phyloP scores from a whole-genome alignment of 805 yeast genomes.

The Saccharomycopsis sp. region DNA sequence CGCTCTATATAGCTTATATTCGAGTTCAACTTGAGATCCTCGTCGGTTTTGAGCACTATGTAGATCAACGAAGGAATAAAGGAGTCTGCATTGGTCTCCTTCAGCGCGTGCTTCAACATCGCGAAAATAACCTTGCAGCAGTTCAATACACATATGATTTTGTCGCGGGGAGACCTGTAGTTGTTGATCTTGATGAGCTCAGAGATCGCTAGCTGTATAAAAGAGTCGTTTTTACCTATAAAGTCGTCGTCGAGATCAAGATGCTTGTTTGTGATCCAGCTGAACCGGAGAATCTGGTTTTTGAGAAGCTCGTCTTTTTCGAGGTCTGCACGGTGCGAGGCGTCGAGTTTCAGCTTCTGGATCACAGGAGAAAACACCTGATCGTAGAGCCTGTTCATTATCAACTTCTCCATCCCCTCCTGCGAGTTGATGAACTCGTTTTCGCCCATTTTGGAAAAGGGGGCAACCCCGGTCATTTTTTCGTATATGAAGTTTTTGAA shows the following conservation, averaged over 20 bases:
- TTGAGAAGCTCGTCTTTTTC: constrained; percentile 47
- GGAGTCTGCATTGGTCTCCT: constrained; percentile 79
- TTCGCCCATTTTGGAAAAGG: constrained; percentile 62
- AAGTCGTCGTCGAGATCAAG: constrained; percentile 62
- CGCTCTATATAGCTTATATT: constrained; percentile 81
- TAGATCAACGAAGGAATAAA: constrained; percentile 86
- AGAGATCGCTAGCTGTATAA: constrained; percentile 56
- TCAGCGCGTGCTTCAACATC: constrained; percentile 56
- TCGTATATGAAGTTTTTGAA: constrained; percentile 67
- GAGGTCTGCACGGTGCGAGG: constrained; percentile 57
- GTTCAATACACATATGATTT: constrained; percentile 83
- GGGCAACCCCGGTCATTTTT: constrained; percentile 56
- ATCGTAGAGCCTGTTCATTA: constrained; percentile 79
- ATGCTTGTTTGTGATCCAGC: constrained; percentile 69
- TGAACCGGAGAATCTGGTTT: constrained; percentile 50
- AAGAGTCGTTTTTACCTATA: constrained; percentile 43
- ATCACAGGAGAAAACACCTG: constrained; percentile 71
- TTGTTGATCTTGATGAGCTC: constrained; percentile 75
- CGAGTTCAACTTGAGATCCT: constrained; percentile 43
- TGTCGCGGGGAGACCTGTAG: constrained; percentile 92
- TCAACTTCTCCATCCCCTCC: constrained; percentile 88
- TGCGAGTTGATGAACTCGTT: constrained; percentile 61
- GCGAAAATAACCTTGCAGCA: constrained; percentile 92
- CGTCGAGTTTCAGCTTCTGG: constrained; percentile 33
- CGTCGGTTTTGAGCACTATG: constrained; percentile 49